A percentile compares a stretch with the other conserved stretches of the same genome.
Evolutionary conservation across 108 stramenopile genomes (phyloP).

Genomic region (Cyclostephanos invisitatus): DNA sequence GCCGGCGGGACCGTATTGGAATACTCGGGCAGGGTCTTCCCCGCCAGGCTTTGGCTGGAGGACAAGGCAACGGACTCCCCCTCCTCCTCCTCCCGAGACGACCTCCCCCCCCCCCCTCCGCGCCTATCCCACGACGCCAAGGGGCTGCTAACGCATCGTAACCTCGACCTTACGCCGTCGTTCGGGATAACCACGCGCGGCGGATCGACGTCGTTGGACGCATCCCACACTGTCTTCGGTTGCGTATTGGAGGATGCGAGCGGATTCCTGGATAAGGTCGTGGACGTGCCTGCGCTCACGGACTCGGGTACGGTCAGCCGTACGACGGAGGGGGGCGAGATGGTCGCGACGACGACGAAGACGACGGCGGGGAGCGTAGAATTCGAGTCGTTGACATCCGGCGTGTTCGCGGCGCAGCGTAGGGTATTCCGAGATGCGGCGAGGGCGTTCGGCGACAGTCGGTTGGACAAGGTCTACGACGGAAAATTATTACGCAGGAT

Average conservation of each 20-base stretch:
- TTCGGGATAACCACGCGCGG: conserved; percentile 83
- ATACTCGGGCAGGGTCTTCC: conserved; percentile 69
- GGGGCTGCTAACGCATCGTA: conserved; percentile 78
- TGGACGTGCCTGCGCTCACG: conserved; percentile 62
- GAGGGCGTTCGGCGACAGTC: conserved; percentile 77
- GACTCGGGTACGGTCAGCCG: conserved; percentile 41
- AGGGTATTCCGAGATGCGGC: conserved; percentile 81
- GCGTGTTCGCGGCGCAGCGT: conserved; percentile 76
- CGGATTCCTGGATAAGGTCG: conserved; percentile 57
- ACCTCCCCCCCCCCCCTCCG: not conserved
- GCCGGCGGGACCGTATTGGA: conserved; percentile 62
- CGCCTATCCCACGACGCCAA: conserved; percentile 55
- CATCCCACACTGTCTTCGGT: conserved; percentile 81
- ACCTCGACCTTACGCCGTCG: conserved; percentile 65
- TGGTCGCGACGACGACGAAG: not conserved
- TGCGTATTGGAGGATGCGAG: conserved; percentile 58
- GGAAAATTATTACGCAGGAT: conserved; percentile 81
- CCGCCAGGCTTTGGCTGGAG: conserved; percentile 81
- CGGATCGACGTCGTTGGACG: conserved; percentile 53
- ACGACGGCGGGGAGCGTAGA: conserved; percentile 21
- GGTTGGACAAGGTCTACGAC: conserved; percentile 72
- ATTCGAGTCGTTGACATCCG: conserved; percentile 49
- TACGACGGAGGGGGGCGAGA: conserved; percentile 12
- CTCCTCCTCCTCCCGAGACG: not conserved
- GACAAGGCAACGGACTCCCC: conserved; percentile 2